Evolutionary conservation across 1,139 yeast genomes (phyloP).

Genomic region (Yamadazyma songkhlaensis): DNA sequence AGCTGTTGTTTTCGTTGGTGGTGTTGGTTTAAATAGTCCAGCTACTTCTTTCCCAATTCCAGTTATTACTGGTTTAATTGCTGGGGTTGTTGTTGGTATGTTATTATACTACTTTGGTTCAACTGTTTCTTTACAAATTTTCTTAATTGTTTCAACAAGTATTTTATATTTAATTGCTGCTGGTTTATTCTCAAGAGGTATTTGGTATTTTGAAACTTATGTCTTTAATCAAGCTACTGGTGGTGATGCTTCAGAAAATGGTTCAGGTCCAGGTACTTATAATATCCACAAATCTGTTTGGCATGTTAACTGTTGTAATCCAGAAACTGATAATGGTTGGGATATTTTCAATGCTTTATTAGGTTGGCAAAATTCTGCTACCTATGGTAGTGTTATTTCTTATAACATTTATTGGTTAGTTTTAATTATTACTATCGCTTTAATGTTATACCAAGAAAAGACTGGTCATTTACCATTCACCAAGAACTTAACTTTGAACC

Average conservation of each 20-base stretch:
- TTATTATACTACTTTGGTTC: conserved; percentile 75
- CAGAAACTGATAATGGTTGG: conserved; percentile 87
- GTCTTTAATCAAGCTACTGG: conserved; percentile 64
- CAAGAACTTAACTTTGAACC: conserved; percentile 48
- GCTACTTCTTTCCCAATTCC: conserved; percentile 83
- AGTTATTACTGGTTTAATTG: conserved; percentile 69
- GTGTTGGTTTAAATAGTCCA: conserved; percentile 60
- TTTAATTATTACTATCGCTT: conserved; percentile 49
- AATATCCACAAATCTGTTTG: conserved; percentile 74
- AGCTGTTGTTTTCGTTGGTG: conserved; percentile 89
- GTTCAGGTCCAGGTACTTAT: conserved; percentile 92
- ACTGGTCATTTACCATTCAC: conserved; percentile 37
- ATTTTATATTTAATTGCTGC: conserved; percentile 83
- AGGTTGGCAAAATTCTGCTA: conserved; percentile 53
- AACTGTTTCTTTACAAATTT: conserved; percentile 71
- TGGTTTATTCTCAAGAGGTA: conserved; percentile 85
- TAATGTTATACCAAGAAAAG: conserved; percentile 73
- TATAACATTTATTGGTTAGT: conserved; percentile 82
- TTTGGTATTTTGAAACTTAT: conserved; percentile 79
- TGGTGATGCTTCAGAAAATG: conserved; percentile 86
- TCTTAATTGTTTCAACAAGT: conserved; percentile 77
- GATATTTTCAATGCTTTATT: conserved; percentile 68
- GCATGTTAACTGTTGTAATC: conserved; percentile 95
- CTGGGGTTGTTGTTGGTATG: conserved; percentile 69
- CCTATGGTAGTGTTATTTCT: conserved; percentile 80